Evolutionary conservation across 2,329 filamentous ascomycete species (phyloP).

Genomic region (Ophiostoma australiae): DNA sequence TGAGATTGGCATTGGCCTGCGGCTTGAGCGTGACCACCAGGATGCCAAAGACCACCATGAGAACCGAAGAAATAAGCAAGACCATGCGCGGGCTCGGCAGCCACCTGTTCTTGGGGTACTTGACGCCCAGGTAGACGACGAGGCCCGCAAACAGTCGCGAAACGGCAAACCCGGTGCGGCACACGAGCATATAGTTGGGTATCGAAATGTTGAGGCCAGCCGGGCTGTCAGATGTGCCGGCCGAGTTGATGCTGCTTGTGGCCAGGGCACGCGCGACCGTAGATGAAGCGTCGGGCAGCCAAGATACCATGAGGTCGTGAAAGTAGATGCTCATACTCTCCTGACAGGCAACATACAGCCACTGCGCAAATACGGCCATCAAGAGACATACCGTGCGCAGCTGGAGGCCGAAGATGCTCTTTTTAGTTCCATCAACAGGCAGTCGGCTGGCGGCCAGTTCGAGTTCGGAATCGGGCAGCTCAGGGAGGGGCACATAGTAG

Average conservation of each 20-base stretch:
- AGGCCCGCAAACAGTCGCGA: conserved; percentile 65
- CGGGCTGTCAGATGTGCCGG: conserved; percentile 33
- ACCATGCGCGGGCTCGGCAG: conserved; percentile 65
- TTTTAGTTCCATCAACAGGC: conserved; percentile 48
- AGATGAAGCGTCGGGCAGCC: conserved; percentile 32
- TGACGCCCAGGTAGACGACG: conserved; percentile 54
- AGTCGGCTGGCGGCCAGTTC: conserved; percentile 45
- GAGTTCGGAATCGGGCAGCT: conserved; percentile 54
- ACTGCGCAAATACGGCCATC: conserved; percentile 70
- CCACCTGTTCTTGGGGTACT: conserved; percentile 38
- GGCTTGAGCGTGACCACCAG: conserved; percentile 45
- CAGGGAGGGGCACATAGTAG: conserved; percentile 62
- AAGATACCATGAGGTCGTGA: conserved; percentile 44
- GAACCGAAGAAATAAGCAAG: conserved; percentile 55
- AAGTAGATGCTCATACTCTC: conserved; percentile 61
- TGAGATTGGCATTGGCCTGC: conserved; percentile 41
- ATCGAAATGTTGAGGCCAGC: conserved; percentile 49
- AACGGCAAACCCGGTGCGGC: conserved; percentile 66
- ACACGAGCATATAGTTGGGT: conserved; percentile 65
- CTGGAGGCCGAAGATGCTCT: conserved; percentile 43
- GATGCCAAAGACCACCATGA: conserved; percentile 55
- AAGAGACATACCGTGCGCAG: conserved; percentile 56
- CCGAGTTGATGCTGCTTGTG: not conserved
- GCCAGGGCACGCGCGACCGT: not conserved
- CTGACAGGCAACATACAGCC: conserved; percentile 73